Evolutionary conservation across 1,139 yeast species (phyloP), one percentile per base, ranked within the genome.

Genomic region (Blastobotrys aristatus): DNA sequence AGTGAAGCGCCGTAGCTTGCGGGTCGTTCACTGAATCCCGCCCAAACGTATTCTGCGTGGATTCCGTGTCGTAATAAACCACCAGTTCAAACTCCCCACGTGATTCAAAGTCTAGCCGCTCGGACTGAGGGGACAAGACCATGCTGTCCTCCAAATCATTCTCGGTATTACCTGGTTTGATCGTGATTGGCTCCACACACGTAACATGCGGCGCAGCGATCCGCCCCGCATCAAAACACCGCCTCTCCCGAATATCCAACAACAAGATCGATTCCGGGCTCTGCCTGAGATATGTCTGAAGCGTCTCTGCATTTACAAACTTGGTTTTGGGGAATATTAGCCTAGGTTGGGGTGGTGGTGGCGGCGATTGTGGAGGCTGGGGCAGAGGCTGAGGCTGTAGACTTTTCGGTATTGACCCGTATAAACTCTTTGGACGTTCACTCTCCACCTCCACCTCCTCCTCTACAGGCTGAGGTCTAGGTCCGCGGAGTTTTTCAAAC

Each of bases 171-270:
- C 68, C 66, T 2, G 68, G 63, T 24, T 73, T 64, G 34, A 77
- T 65, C 4, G 79, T 70, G 3, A 77, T 67, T 0, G 96, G 96
- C 49, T 85, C 95, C 13, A 88, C 75, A 60, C 89, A 84, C 16
- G 85, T 74, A 7, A 82, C 64, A 42, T 82, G 75, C 1, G 68
- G 63, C 31, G 74, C 67, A 18, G 74, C 72, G 29, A 89, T 77
- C 60, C 84, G 95, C 34, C 77, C 75, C 44, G 70, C 71, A 40
- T 77, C 74, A 62, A 74, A 86, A 37, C 77, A 81, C 21, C 71
- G 71, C 38, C 82, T 68, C 13, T 80, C 71, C 52, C 96, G 71
- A 39, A 80, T 73, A 61, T 89, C 97, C 20, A 89, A 72, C 21
- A 85, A 53, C 35, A 85, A 67, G 13, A 79, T 51, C 3, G 54